Conservation (phyloP, 2,329 filamentous ascomycete genomes). For the Pestalotiopsis sp. region DNA sequence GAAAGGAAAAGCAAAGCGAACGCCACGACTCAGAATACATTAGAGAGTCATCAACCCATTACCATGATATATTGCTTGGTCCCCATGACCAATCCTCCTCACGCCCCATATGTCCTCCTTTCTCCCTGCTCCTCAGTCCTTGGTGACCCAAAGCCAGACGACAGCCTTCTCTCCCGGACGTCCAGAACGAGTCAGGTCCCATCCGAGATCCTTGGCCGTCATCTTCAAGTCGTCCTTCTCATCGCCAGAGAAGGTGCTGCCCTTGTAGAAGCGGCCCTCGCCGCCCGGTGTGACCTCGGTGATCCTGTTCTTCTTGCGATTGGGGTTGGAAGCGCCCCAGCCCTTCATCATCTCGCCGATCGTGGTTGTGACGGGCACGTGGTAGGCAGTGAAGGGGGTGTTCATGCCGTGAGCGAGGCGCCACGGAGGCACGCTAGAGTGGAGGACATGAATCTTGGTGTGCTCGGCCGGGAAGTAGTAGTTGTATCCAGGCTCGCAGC, state of each 20-base stretch:
- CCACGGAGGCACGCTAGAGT: constrained; percentile 53
- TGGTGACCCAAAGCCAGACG: constrained; percentile 62
- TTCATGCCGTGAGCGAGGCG: constrained; percentile 41
- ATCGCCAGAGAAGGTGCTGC: constrained; percentile 50
- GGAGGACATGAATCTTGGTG: constrained; percentile 61
- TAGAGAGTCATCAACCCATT: too few relatives aligned
- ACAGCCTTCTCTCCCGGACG: constrained; percentile 49
- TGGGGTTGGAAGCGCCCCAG: constrained; percentile 55
- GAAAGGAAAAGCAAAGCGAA: too few relatives aligned
- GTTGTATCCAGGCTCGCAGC: constrained; percentile 63
- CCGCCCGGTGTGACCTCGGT: constrained; percentile 57
- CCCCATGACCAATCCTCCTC: neutral
- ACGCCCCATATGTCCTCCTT: neutral
- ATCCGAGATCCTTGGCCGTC: constrained; percentile 57
- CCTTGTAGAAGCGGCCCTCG: constrained; percentile 60
- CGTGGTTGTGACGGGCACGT: constrained; percentile 53
- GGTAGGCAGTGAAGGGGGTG: constrained; percentile 48
- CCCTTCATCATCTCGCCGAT: constrained; percentile 58
- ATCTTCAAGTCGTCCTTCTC: constrained; percentile 47
- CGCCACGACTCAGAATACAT: too few relatives aligned
- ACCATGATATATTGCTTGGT: neutral
- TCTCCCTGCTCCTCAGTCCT: constrained; percentile 37
- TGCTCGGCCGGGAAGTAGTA: constrained; percentile 60
- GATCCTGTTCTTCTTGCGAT: constrained; percentile 54
- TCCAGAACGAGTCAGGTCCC: constrained; percentile 53